Percentiles rank a stretch among this genome's conserved stretches.
phyloP scores from a whole-genome alignment of 73 alveolate species.

The Tetrahymena borealis region DNA sequence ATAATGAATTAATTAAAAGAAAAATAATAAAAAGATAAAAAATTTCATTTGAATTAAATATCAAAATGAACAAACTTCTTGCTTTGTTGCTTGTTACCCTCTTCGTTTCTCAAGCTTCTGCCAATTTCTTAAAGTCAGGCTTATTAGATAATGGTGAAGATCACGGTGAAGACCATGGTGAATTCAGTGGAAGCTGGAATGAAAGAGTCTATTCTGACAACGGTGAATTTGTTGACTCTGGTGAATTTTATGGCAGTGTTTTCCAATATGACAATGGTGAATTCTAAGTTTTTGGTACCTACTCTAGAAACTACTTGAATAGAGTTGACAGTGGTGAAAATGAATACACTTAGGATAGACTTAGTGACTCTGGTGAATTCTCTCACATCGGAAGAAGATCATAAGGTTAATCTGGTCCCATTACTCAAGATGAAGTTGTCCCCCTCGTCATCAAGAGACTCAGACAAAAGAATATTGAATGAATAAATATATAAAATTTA shows the following conservation, averaged over 20 bases:
- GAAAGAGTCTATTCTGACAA: neutral
- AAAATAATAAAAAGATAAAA: too few relatives aligned
- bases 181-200: neutral
- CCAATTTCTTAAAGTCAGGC: neutral
- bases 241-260: neutral
- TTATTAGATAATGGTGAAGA: too few relatives aligned
- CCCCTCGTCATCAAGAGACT: too few relatives aligned
- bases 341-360: neutral
- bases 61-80: neutral
- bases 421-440: too few relatives aligned
- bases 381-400: neutral
- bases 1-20: too few relatives aligned
- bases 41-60: too few relatives aligned
- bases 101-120: neutral
- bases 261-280: neutral
- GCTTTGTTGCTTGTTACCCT: neutral
- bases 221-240: neutral
- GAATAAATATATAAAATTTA: too few relatives aligned
- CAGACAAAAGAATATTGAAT: too few relatives aligned
- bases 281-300: neutral
- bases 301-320: neutral
- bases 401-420: too few relatives aligned
- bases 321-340: neutral
- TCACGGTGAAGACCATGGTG: neutral
- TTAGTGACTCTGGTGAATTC: neutral